A percentile compares a stretch with the other conserved stretches of the same genome.
These are phyloP conservation scores for Amoebophrya sp. DNA, from an alignment of 169 alveolate species.

Conservation along the genomic window DNA sequence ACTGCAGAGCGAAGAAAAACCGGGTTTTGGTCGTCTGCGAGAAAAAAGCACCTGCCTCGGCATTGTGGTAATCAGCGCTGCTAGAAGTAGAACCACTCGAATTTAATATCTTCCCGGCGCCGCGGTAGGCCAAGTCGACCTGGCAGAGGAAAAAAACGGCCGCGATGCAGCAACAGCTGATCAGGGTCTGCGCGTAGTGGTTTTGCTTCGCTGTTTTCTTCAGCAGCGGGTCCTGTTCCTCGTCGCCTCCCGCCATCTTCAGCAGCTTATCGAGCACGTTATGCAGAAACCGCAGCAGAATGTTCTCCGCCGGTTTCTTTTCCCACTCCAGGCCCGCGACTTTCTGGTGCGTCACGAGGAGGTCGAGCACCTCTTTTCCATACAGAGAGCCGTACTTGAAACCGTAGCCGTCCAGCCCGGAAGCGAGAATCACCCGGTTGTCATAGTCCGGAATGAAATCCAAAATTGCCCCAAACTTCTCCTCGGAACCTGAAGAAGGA, in stretches of 20 bases:
- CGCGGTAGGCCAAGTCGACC: no score
- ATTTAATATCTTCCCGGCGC: no score
- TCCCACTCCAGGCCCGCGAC: constrained; percentile 8
- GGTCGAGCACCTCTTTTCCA: background rate
- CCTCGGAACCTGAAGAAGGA: background rate
- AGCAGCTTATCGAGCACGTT: background rate
- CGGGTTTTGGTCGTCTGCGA: no score
- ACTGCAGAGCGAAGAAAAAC: no score
- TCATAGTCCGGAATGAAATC: background rate
- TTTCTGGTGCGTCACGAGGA: background rate
- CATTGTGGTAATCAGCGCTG: no score
- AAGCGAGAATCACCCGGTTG: background rate
- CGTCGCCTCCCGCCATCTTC: background rate
- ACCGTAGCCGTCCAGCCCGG: constrained; percentile 16
- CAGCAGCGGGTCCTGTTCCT: no score
- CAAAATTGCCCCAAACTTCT: background rate
- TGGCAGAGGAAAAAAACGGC: no score
- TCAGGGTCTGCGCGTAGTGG: no score
- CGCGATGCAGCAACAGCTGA: no score
- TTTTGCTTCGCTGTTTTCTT: no score
- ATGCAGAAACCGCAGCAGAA: background rate
- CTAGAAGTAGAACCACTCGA: no score
- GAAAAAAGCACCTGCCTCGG: no score
- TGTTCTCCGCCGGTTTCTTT: constrained; percentile 1
- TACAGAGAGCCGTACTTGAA: background rate